These are phyloP conservation scores for Nymphaea colorata DNA, from an alignment of 164 flowering plant genomes.

Conservation along the genomic window DNA sequence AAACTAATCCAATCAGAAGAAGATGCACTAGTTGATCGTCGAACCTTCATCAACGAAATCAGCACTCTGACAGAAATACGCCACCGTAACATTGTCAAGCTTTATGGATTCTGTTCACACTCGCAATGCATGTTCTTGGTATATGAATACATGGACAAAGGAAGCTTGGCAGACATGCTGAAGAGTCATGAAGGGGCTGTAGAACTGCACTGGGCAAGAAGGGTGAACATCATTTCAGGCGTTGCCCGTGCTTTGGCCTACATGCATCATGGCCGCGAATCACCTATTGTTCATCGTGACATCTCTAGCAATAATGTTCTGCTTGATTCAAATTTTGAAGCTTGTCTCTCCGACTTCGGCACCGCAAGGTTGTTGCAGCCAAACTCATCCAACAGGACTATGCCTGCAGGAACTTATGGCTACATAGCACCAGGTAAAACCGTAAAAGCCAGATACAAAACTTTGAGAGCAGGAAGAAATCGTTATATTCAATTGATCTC, in stretches of 20 bases:
- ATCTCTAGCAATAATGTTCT: too few relatives aligned
- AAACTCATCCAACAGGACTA: conserved; percentile 2
- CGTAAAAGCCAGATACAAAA: too few relatives aligned
- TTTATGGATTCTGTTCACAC: conserved; percentile 4
- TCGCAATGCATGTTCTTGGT: neutral
- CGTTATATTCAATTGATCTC: too few relatives aligned
- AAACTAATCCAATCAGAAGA: neutral
- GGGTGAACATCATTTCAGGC: conserved; percentile 1
- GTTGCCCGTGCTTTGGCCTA: conserved; percentile 3
- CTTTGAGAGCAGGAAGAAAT: too few relatives aligned
- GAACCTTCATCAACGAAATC: conserved; percentile 1
- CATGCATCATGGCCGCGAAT: conserved; percentile 5
- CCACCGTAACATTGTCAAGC: conserved; percentile 4
- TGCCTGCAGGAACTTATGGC: conserved; percentile 3
- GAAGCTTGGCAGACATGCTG: conserved; percentile 1
- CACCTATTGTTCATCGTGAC: too few relatives aligned
- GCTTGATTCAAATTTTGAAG: conserved; percentile 1
- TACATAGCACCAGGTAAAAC: conserved; percentile 3
- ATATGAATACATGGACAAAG: conserved; percentile 3
- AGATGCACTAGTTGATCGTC: neutral
- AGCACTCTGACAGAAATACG: conserved; percentile 1
- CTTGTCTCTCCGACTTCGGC: conserved; percentile 2
- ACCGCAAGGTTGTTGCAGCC: neutral
- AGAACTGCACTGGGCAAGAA: conserved; percentile 2
- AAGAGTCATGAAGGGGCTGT: neutral